A percentile compares a stretch with the other conserved stretches of the same genome.
Evolutionary conservation across 768 basidiomycete species (phyloP).

Genomic region (Cubamyces sp.): DNA sequence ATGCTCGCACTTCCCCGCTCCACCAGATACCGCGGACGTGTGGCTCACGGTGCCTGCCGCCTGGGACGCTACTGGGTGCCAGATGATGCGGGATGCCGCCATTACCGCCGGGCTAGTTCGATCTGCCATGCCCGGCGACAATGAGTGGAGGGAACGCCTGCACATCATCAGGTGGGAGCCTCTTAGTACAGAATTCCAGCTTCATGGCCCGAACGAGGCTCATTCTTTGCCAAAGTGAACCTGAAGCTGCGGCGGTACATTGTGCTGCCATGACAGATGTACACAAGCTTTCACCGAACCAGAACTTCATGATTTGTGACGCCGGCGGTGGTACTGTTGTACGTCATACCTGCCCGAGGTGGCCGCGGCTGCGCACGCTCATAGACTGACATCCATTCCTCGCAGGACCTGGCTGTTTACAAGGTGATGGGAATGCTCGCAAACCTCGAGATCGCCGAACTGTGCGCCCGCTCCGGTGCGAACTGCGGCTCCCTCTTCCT

Average conservation of each 20-base stretch:
- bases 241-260: constrained; percentile 91
- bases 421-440: constrained; percentile 78
- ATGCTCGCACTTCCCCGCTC: neutral
- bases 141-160: constrained; percentile 77
- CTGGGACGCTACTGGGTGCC: constrained; percentile 86
- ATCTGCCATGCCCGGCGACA: constrained; percentile 69
- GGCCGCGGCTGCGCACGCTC: neutral
- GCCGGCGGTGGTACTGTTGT: constrained; percentile 81
- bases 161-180: constrained; percentile 71
- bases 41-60: constrained; percentile 89
- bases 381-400: neutral
- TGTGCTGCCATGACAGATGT: constrained; percentile 82
- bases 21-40: constrained; percentile 77
- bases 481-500: constrained; percentile 89
- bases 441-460: constrained; percentile 89
- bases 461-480: constrained; percentile 84
- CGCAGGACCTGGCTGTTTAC: constrained; percentile 49
- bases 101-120: constrained; percentile 81
- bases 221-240: constrained; percentile 45
- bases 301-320: constrained; percentile 92
- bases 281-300: constrained; percentile 76
- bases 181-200: constrained; percentile 9
- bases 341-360: constrained; percentile 30
- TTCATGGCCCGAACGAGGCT: constrained; percentile 4
- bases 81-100: constrained; percentile 85